These are phyloP conservation scores for Dovyalis caffra DNA, from an alignment of 345 rosid genomes.

Conservation along the genomic window DNA sequence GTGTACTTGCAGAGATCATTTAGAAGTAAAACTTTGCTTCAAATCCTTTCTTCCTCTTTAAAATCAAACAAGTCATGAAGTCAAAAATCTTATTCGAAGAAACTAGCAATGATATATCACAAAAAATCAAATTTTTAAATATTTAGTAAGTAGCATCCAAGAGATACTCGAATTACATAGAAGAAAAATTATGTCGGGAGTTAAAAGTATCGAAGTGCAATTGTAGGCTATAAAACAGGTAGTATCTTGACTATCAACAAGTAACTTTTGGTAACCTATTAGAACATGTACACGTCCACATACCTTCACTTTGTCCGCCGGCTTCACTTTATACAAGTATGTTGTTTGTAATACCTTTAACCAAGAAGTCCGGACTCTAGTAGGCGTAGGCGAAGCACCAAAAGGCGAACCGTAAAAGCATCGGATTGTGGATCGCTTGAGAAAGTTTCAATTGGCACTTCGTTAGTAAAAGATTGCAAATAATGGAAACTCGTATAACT, in stretches of 20 bases:
- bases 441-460: too few species aligned
- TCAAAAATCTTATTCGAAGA: not conserved
- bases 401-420: too few species aligned
- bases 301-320: slow-evolving; percentile 37
- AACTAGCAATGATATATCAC: not conserved
- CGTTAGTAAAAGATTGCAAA: too few species aligned
- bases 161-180: not conserved
- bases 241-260: slow-evolving; percentile 33
- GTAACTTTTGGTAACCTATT: slow-evolving; percentile 73
- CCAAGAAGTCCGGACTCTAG: too few species aligned
- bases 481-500: too few species aligned
- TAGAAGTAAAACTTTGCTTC: not conserved
- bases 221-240: slow-evolving; percentile 82
- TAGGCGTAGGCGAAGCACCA: too few species aligned
- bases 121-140: not conserved
- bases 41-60: not conserved
- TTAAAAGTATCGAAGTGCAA: slow-evolving; percentile 77
- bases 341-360: too few species aligned
- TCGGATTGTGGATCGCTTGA: too few species aligned
- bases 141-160: not conserved
- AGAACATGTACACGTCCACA: slow-evolving; percentile 77
- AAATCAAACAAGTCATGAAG: not conserved
- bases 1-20: not conserved
- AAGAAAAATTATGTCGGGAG: not conserved
- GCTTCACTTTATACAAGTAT: too few species aligned